These are phyloP conservation scores for Paraphaeosphaeria minitans DNA, from an alignment of 2,329 filamentous ascomycete genomes.

Conservation along the genomic window DNA sequence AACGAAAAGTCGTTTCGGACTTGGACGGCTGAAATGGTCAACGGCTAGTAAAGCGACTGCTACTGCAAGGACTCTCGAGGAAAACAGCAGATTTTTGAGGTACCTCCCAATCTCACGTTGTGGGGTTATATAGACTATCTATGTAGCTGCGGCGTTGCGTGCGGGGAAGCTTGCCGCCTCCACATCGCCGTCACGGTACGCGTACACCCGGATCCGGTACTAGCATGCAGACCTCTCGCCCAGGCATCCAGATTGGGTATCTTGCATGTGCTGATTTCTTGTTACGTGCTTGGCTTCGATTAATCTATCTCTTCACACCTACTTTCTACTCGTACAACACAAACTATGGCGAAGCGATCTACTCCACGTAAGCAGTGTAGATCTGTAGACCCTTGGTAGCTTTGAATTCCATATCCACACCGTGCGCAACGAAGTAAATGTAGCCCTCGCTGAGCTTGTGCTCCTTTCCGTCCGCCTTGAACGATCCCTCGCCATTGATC, in stretches of 20 bases:
- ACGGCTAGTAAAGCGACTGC: too few relatives aligned
- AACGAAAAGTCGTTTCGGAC: not conserved
- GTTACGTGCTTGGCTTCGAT: not conserved
- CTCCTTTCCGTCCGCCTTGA: constrained; percentile 60
- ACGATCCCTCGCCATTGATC: constrained; percentile 62
- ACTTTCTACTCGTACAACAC: not conserved
- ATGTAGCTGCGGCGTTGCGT: constrained; percentile 22
- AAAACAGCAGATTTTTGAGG: not conserved
- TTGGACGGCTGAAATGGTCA: not conserved
- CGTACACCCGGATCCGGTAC: constrained; percentile 35
- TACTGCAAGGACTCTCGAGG: too few relatives aligned
- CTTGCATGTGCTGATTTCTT: constrained; percentile 1
- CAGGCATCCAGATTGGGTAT: constrained; percentile 9
- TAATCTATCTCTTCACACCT: not conserved
- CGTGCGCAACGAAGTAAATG: constrained; percentile 70
- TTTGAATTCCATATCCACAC: constrained; percentile 55
- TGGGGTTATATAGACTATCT: constrained; percentile 39
- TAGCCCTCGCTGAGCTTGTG: constrained; percentile 64
- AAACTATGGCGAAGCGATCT: constrained; percentile 9
- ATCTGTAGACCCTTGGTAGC: constrained; percentile 52
- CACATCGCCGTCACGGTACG: constrained; percentile 11
- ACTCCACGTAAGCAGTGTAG: constrained; percentile 56
- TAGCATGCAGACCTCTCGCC: constrained; percentile 13
- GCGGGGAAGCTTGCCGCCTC: constrained; percentile 32
- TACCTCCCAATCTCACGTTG: not conserved